A percentile compares a stretch with the other conserved stretches of the same genome.
Evolutionary conservation across 1,284 basidiomycete species (phyloP).

Genomic region (Mycena sp.): DNA sequence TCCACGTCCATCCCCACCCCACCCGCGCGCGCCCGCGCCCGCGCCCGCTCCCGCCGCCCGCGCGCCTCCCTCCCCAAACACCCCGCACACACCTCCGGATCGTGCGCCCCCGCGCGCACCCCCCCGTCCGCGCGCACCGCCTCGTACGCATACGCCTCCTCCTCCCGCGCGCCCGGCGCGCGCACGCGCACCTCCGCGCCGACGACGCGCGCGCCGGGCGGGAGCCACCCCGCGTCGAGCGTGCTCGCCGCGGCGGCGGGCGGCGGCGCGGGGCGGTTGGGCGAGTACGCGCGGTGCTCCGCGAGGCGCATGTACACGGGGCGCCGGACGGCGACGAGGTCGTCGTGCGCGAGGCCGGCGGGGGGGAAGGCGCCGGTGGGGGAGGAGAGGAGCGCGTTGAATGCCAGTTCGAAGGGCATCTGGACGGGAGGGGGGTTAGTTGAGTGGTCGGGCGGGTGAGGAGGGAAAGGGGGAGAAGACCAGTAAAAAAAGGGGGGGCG

Average conservation of each 20-base stretch:
- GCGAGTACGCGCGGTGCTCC: conserved; percentile 20
- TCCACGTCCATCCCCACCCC: not conserved
- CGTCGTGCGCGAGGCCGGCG: conserved; percentile 15
- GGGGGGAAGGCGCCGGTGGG: conserved; percentile 9
- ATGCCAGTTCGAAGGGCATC: conserved; percentile 17
- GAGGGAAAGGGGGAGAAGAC: not conserved
- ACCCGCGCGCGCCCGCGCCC: not conserved
- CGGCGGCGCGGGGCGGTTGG: conserved; percentile 3
- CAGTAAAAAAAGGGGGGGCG: not conserved
- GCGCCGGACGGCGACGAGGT: conserved; percentile 13
- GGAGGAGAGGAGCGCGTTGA: conserved; percentile 13
- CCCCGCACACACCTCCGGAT: conserved; percentile 6
- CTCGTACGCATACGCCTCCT: conserved; percentile 6
- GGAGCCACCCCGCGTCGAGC: conserved; percentile 17
- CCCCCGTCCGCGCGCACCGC: not conserved
- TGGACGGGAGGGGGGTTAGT: not conserved
- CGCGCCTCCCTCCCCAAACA: not conserved
- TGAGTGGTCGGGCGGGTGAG: not conserved
- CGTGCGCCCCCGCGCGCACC: conserved; percentile 9
- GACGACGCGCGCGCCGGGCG: conserved; percentile 5
- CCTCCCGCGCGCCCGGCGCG: not conserved
- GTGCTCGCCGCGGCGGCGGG: conserved; percentile 12
- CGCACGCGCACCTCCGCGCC: conserved; percentile 7
- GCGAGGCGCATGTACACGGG: conserved; percentile 25
- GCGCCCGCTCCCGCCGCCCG: not conserved